Base-by-base conservation (phyloP, 164 flowering plant genomes). In the Vitis vinifera region DNA sequence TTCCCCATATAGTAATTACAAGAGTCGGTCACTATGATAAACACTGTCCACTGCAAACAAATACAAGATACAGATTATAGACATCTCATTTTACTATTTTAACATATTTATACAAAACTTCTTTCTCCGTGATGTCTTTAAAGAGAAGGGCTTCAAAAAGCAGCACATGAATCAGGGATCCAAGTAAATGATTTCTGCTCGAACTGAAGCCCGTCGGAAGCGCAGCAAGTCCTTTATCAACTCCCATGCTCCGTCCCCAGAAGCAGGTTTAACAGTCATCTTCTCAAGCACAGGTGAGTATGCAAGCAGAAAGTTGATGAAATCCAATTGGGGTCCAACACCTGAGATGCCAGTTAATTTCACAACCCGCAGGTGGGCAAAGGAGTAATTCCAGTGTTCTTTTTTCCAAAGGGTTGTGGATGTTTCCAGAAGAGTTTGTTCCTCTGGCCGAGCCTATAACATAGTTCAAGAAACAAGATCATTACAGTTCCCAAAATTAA, bases 201-300 rank as follows among this genome's bases (percentile, higher is more conserved):
- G 70, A 10, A 65, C 66, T 1, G 93, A 89, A 67, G 85, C 85
- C 58, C 93, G 79, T 15, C 77, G 68, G 63, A 78, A 84, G 5
- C 83, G 79, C 71, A 84, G 71, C 80, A 87, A 70, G 67, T 88
- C 80, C 73, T 84, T 81, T 5, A 81, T 2, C 65, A 87, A 51
- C 57, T 78, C 85, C 77, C 67, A 74, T 37, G 78, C 81, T 61
- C 74, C 67, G 23, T 70, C 74, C 3, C 8, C n/a, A 1, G 81
- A 53, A 48, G 77, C 75, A 19, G 84, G 84, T 56, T 74, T 80
- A 7, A 85, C 72, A 29, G 74, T 85, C 88, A 87, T 75, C 44
- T 14, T 81, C 76, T 85, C 87, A 29, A 89, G 88, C 30, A 57
- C 80, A 2, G 90, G 88, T 14, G 89, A 70, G 65, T 71, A 75